Percentiles rank a stretch among this genome's conserved stretches.
Conservation (phyloP, 2,329 filamentous ascomycete species). For the Exophiala aquamarina region DNA sequence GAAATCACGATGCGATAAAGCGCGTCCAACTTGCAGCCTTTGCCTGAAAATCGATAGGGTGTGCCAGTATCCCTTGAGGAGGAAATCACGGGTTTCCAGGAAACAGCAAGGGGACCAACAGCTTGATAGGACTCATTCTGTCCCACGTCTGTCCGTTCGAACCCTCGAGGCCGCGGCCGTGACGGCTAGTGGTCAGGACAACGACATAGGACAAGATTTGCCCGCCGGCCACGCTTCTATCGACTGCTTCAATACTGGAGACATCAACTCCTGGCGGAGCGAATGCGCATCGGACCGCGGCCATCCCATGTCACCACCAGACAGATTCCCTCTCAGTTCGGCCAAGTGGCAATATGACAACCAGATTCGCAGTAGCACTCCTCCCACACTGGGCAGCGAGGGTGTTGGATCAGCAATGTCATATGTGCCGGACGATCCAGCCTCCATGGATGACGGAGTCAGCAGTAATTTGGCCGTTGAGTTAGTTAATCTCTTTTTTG, state of each 20-base stretch:
- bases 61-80: slow-evolving; percentile 15
- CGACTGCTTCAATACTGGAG: background rate
- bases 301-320: background rate
- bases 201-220: background rate
- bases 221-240: background rate
- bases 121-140: slow-evolving; percentile 14
- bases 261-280: background rate
- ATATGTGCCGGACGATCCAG: background rate
- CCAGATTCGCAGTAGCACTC: background rate
- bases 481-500: slow-evolving; percentile 86
- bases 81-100: slow-evolving; percentile 11
- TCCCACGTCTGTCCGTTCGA: slow-evolving; percentile 9
- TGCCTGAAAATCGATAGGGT: slow-evolving; percentile 15
- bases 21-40: slow-evolving; percentile 16
- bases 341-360: background rate
- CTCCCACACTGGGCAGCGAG: background rate
- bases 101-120: slow-evolving; percentile 14
- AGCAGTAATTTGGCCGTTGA: slow-evolving; percentile 60
- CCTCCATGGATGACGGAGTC: slow-evolving; percentile 1
- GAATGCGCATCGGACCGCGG: background rate
- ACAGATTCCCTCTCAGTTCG: background rate
- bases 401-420: background rate
- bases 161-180: slow-evolving; percentile 12
- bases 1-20: slow-evolving; percentile 21
- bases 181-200: background rate